Evolutionary conservation across 2,329 filamentous ascomycete species (phyloP).

Genomic region (Calonectria pteridis): DNA sequence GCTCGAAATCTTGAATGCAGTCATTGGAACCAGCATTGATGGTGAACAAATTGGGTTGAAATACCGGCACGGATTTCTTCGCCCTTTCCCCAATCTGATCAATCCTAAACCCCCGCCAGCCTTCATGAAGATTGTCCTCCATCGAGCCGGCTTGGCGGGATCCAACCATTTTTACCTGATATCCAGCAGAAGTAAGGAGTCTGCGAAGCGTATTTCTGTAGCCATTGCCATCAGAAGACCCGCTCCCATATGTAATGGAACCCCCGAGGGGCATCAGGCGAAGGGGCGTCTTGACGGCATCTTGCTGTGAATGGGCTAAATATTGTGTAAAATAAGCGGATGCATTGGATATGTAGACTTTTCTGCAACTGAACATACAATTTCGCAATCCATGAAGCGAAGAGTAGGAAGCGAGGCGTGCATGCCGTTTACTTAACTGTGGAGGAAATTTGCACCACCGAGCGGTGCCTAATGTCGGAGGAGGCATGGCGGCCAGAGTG

Average conservation of each 20-base stretch:
- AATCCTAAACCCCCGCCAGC: conserved; percentile 51
- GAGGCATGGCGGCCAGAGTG: background rate
- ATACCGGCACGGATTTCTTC: conserved; percentile 38
- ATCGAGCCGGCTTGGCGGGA: conserved; percentile 51
- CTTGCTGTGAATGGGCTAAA: background rate
- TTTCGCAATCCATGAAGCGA: background rate
- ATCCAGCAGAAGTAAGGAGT: conserved; percentile 46
- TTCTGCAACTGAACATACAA: background rate
- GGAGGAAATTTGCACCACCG: background rate
- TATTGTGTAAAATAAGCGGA: background rate
- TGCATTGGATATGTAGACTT: background rate
- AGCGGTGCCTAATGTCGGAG: background rate
- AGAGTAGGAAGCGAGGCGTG: background rate
- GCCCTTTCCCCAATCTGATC: conserved; percentile 50
- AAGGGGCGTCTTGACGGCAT: background rate
- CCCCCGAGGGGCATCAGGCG: conserved; percentile 54
- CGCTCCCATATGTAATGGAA: conserved; percentile 52
- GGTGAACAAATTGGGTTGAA: conserved; percentile 52
- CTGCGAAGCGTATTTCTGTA: conserved; percentile 53
- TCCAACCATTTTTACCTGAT: conserved; percentile 54
- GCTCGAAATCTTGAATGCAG: conserved; percentile 47
- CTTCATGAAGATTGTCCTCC: conserved; percentile 52
- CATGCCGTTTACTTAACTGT: background rate
- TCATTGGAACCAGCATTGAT: conserved; percentile 57
- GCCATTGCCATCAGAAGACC: conserved; percentile 50